Evolutionary conservation across 768 basidiomycete species (phyloP), one percentile per base, ranked within the genome.

Genomic region (Pleurotus ostreatus): DNA sequence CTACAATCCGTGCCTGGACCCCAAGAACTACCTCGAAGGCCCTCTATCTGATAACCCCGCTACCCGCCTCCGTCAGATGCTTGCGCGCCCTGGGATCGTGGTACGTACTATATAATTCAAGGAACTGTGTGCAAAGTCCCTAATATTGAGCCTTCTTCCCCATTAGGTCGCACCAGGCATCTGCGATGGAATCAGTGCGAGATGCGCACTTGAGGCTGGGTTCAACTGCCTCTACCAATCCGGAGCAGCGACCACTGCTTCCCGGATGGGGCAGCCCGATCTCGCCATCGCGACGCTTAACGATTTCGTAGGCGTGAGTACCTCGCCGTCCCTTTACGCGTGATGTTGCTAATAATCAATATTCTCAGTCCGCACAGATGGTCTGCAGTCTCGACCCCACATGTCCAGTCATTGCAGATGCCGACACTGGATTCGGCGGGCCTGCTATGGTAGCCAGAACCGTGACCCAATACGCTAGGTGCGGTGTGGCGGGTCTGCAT

Each of bases 371-470:
- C 51, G 87, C 83, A 2, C 80, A 82, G 64, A 86, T 88, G 84
- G 84, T 89, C 49, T 84, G 82, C 69, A 73, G 82, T 47, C 62
- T 89, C 43, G 73, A 83, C 62, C 86, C 87, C 0, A 75, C 80
- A 1, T 74, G 79, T 0, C 88, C 88, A 0, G 83, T 91, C n/a
- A 89, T 91, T 58, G 88, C 88, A 1, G 88, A 91, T 61, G 88
- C 88, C 9, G 89, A 91, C 64, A 90, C 88, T 52, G 88, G 88
- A 3, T 89, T 89, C 59, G 88, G 88, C 59, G 88, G 88, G 12
- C 83, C 87, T 1, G 79, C 82, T 7, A 90, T 84, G 77, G 82
- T 90, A 25, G 85, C 86, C 9, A 85, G 88, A 34, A 90, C 88
- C 1, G 84, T 91, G 6, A 78, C 72, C 13, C 81, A 87, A 65